These are phyloP conservation scores for Akanthomyces lecanii DNA, from an alignment of 2,329 filamentous ascomycete species.

Conservation along the genomic window DNA sequence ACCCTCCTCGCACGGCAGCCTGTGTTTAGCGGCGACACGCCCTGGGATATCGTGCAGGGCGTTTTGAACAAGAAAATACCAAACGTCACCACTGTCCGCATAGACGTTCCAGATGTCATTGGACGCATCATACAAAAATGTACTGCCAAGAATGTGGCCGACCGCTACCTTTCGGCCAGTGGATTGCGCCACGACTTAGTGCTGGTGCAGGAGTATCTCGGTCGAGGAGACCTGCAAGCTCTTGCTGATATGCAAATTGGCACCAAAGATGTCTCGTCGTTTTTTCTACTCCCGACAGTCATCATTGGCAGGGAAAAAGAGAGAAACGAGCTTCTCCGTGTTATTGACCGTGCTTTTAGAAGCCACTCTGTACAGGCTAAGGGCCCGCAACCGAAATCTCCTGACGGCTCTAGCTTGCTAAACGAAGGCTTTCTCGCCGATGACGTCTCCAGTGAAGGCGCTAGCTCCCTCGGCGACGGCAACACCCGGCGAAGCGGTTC, in stretches of 20 bases:
- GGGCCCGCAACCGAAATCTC: conserved; percentile 42
- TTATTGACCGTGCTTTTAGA: conserved; percentile 73
- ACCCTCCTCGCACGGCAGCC: conserved; percentile 74
- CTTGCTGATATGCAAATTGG: conserved; percentile 73
- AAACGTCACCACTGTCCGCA: conserved; percentile 68
- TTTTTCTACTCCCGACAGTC: conserved; percentile 77
- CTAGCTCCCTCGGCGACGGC: conserved; percentile 51
- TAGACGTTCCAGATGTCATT: conserved; percentile 80
- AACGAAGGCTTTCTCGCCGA: conserved; percentile 45
- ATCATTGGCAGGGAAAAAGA: conserved; percentile 80
- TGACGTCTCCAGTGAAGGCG: conserved; percentile 56
- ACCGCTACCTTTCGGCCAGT: conserved; percentile 85
- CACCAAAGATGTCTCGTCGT: conserved; percentile 83
- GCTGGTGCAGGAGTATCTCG: conserved; percentile 68
- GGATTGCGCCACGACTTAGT: conserved; percentile 79
- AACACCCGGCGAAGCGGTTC: conserved; percentile 46
- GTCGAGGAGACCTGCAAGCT: conserved; percentile 66
- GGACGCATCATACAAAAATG: conserved; percentile 85
- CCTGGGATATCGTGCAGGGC: conserved; percentile 87
- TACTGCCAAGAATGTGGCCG: conserved; percentile 81
- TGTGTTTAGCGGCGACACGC: conserved; percentile 73
- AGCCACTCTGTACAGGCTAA: conserved; percentile 51
- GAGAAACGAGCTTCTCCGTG: conserved; percentile 61
- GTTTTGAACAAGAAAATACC: conserved; percentile 77
- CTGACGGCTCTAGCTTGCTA: conserved; percentile 52